Evolutionary conservation across 2,329 filamentous ascomycete genomes (phyloP).

Genomic region (Clarireedia hainanense): DNA sequence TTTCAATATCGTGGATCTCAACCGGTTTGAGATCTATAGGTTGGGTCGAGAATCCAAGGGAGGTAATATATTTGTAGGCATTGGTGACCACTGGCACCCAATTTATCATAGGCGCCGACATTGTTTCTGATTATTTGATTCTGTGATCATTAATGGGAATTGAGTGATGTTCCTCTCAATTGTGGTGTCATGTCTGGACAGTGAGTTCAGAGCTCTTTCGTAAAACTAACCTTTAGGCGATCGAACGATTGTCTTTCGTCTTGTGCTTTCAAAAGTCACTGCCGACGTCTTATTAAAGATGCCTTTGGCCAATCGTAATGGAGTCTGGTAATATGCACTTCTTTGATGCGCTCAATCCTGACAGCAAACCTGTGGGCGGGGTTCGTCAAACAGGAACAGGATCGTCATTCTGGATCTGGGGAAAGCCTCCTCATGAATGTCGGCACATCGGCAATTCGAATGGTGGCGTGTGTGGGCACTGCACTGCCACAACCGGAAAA

Average conservation of each 20-base stretch:
- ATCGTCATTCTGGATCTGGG: too few relatives aligned
- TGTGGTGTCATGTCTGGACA: background rate
- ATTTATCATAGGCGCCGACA: slow-evolving; percentile 36
- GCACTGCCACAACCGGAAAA: background rate
- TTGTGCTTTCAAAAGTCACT: too few relatives aligned
- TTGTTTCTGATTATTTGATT: slow-evolving; percentile 13
- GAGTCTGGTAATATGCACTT: too few relatives aligned
- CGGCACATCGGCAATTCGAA: too few relatives aligned
- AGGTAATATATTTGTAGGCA: slow-evolving; percentile 29
- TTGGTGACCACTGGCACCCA: slow-evolving; percentile 36
- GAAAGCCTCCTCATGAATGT: too few relatives aligned
- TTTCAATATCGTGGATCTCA: slow-evolving; percentile 72
- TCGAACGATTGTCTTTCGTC: background rate
- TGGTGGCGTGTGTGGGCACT: too few relatives aligned
- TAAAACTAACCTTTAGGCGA: background rate
- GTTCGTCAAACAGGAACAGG: too few relatives aligned
- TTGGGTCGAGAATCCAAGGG: slow-evolving; percentile 24
- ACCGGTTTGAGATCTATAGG: slow-evolving; percentile 57
- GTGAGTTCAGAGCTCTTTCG: background rate
- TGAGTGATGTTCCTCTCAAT: background rate
- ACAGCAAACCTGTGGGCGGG: too few relatives aligned
- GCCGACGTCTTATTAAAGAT: too few relatives aligned
- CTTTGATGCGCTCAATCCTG: too few relatives aligned
- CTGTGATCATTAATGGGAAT: background rate
- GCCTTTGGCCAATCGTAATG: too few relatives aligned